Evolutionary conservation across 371 early-diverging fungal genomes (phyloP).

Genomic region (Apophysomyces ossiformis): DNA sequence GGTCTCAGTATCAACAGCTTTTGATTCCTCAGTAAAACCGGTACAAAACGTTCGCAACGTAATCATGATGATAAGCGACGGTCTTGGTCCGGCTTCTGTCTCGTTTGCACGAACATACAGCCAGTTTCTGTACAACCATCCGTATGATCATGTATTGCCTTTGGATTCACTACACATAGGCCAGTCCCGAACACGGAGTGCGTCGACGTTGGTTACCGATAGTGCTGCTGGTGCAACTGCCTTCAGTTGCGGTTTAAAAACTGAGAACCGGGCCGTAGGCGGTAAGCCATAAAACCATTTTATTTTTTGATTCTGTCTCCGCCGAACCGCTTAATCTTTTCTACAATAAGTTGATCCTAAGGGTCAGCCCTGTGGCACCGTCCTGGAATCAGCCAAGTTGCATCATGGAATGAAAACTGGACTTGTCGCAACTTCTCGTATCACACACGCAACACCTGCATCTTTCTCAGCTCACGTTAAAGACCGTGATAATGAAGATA

Average conservation of each 20-base stretch:
- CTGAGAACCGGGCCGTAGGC: constrained; percentile 87
- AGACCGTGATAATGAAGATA: constrained; percentile 73
- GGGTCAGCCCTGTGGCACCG: constrained; percentile 82
- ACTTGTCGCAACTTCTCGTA: constrained; percentile 85
- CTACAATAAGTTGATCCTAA: constrained; percentile 49
- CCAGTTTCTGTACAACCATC: constrained; percentile 54
- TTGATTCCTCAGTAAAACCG: not conserved
- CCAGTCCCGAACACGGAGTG: constrained; percentile 84
- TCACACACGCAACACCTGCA: constrained; percentile 89
- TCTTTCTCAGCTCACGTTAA: constrained; percentile 80
- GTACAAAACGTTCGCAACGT: constrained; percentile 62
- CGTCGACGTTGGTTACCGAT: constrained; percentile 83
- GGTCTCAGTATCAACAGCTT: not conserved
- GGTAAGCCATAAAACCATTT: constrained; percentile 30
- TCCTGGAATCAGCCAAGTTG: constrained; percentile 89
- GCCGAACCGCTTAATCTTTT: not conserved
- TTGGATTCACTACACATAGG: constrained; percentile 88
- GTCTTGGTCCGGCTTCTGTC: constrained; percentile 89
- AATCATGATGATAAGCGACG: constrained; percentile 91
- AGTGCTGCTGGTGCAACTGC: constrained; percentile 96
- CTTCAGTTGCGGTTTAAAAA: constrained; percentile 82
- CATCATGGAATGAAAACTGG: constrained; percentile 77
- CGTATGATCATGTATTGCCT: constrained; percentile 51
- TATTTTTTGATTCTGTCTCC: not conserved
- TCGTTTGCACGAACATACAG: constrained; percentile 82